Evolutionary conservation across 1,284 basidiomycete genomes (phyloP), one percentile per base, ranked within the genome.

Genomic region (Malassezia vespertilionis): DNA sequence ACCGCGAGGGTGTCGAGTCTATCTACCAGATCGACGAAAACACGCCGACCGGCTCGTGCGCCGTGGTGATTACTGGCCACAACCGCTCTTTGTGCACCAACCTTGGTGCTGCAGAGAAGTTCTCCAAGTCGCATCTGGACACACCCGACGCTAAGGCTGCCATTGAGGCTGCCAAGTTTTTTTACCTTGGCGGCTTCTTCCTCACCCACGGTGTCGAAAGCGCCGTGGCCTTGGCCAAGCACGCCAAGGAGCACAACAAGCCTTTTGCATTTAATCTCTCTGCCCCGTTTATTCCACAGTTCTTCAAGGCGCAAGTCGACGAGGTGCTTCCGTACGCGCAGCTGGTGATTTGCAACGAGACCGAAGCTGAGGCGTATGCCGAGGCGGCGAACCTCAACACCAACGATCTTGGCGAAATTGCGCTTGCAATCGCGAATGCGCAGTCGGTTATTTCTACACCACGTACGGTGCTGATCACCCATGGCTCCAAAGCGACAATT

Each of bases 151-250:
- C 95, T 53, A 81, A 86, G 38, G 77, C 81, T 37, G 76, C 87
- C 54, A 77, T 96, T 63, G 78, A 84, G 23, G 78, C 75, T 42
- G 90, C 90, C 48, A 82, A 85, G 69, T 79, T 81, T 71, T 93
- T 81, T 76, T 97, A 97, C 77, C 80, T 96, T 53, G 93, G 89
- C 64, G 91, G 93, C 15, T 97, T 84, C 78, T 96, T 97, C 81
- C 79, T 97, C 56, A 93, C 91, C 18, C 91, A 97, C 72, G 90
- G 90, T 44, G 71, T 80, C 50, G 81, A 82, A 61, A 79, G 79
- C 45, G 81, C 81, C 33, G 72, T 89, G 39, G 77, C 82, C 59
- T 72, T 97, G 46, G 82, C 84, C 69, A 81, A 86, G 72, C 80
- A 83, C 63, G 83, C 86, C n/a, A 80, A 84, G 14, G 75, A 76